Base-by-base conservation (phyloP, 140 eudicot species). In the Stevia rebaudiana region DNA sequence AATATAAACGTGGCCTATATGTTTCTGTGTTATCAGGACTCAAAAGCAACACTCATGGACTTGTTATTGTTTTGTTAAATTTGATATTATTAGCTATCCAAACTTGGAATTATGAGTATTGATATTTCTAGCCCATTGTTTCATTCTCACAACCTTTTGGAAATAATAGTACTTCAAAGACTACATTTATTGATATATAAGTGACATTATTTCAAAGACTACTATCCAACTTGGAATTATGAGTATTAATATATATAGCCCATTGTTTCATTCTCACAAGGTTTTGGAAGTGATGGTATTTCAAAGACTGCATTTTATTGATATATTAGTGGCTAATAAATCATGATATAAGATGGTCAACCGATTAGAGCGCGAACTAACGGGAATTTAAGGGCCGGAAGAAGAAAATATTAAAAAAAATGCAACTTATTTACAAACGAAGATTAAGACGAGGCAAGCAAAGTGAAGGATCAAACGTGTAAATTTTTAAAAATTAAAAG, bases 11-110 rank as follows among this genome's bases (percentile, higher is more conserved):
- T 63, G 77, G 58, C 77, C 77, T 72, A 51, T 39, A 17, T 62
- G 77, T 63, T 24, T 51, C 11, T 56, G 52, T 12, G 62, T 56
- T 31, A 60, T 70, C 24, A 47, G 4, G 74, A 28, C 36, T 55
- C 25, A 24, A 3, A 35, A 16, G 62, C 55, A 55, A 55, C 46
- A 68, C 31, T 24, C 6, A 28, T 28, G 33, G 33, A 4, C 33
- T 4, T 68, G 13, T 44, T 4, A 9, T 2, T 1, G 22, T 52
- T 25, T 25, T 54, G 8, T 54, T 25, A 54, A n/a, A 11, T 18
- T 42, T 22, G n/a, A 36, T 49, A 30, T 33, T 21, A 63, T 28
- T 40, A 17, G 10, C 44, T 17, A 41, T 36, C 19, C 60, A 48
- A 52, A 28, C 4, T 50, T 67, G 51, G 52, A n/a, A 67, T n/a